These are phyloP conservation scores for Apophysomyces variabilis DNA, from an alignment of 371 early-diverging fungal species.

Conservation along the genomic window DNA sequence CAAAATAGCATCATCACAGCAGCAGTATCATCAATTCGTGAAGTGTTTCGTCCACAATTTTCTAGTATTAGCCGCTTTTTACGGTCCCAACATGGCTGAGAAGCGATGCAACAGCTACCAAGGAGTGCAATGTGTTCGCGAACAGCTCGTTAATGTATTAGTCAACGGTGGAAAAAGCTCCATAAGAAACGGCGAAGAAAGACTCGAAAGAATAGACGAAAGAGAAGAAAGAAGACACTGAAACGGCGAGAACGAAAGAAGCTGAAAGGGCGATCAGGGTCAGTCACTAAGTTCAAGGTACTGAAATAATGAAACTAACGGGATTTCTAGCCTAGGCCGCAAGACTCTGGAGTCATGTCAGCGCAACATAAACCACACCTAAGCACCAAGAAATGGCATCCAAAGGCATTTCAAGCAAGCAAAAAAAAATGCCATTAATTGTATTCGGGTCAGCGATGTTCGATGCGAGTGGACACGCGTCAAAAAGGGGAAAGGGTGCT, in stretches of 20 bases:
- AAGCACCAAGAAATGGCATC: background rate
- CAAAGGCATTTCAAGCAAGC: background rate
- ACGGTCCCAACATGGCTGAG: too few relatives aligned
- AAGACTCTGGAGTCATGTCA: background rate
- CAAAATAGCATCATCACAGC: too few relatives aligned
- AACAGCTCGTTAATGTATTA: background rate
- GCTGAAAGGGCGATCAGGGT: background rate
- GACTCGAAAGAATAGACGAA: too few relatives aligned
- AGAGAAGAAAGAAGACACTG: too few relatives aligned
- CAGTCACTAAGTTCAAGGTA: background rate
- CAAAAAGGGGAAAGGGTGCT: background rate
- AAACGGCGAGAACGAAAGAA: background rate
- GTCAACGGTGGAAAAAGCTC: background rate
- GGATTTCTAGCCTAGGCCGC: background rate
- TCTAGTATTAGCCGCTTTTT: too few relatives aligned
- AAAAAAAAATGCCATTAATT: background rate
- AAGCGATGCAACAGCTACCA: background rate
- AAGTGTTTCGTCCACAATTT: too few relatives aligned
- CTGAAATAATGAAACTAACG: background rate
- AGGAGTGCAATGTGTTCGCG: background rate
- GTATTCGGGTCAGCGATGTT: constrained; percentile 2
- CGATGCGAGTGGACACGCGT: background rate
- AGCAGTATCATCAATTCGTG: too few relatives aligned
- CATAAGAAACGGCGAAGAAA: background rate
- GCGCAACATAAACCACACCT: background rate